Conservation (phyloP, 2,329 filamentous ascomycete species). For the Cyanodermella asteris region DNA sequence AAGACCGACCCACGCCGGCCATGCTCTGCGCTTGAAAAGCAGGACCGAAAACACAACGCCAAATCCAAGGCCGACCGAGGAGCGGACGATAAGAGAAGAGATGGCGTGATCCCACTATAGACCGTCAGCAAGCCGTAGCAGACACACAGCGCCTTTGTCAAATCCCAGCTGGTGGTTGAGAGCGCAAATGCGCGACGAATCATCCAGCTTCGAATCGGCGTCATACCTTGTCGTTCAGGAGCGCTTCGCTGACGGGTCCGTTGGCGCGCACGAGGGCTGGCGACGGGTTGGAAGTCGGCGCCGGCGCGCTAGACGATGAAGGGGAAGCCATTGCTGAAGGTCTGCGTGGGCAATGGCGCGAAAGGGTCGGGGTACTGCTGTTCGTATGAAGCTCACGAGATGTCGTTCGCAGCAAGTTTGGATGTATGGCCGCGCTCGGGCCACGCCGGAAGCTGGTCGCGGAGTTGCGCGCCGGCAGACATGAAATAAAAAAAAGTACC, state of each 20-base stretch:
- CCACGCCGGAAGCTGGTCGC: too few species aligned
- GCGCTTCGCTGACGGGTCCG: constrained; percentile 82
- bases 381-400: too few species aligned
- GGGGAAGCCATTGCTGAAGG: constrained; percentile 12
- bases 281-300: constrained; percentile 33
- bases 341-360: too few species aligned
- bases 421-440: too few species aligned
- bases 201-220: too few species aligned
- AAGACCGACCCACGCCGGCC: constrained; percentile 85
- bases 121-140: not conserved
- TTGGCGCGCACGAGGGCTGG: constrained; percentile 46
- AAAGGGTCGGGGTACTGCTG: too few species aligned
- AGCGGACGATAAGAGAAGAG: constrained; percentile 92
- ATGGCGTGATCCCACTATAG: constrained; percentile 91
- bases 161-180: not conserved
- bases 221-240: constrained; percentile 94
- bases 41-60: constrained; percentile 97
- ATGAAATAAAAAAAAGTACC: too few species aligned
- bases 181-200: constrained; percentile 2
- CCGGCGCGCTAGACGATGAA: constrained; percentile 34
- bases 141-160: not conserved
- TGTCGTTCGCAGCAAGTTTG: too few species aligned
- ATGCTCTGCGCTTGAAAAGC: constrained; percentile 91
- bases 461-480: too few species aligned
- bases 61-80: constrained; percentile 84